phyloP scores from a whole-genome alignment of 2,329 filamentous ascomycete species.

The Lecanosticta acicola region DNA sequence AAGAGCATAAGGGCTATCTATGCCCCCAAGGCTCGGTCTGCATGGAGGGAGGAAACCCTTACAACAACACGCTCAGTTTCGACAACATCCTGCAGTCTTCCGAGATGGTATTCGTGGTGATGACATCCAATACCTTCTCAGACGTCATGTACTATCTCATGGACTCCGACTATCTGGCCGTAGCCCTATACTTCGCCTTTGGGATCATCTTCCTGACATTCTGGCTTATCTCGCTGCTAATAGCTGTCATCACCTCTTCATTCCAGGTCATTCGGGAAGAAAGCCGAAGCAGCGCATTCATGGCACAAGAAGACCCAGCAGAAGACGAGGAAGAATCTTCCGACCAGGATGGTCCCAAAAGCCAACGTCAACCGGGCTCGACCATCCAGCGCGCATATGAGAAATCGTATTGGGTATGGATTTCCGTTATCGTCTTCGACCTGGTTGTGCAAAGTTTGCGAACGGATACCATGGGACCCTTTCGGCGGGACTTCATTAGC shows the following conservation, averaged over 20 bases:
- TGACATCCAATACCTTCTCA: conserved; percentile 96
- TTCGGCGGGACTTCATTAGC: conserved; percentile 60
- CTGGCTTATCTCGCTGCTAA: conserved; percentile 90
- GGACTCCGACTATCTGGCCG: conserved; percentile 81
- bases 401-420: conserved; percentile 71
- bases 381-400: conserved; percentile 66
- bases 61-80: conserved; percentile 81
- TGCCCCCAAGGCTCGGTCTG: conserved; percentile 82
- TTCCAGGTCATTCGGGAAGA: conserved; percentile 98
- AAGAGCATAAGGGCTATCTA: conserved; percentile 71
- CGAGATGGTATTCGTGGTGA: conserved; percentile 93
- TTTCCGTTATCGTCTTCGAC: conserved; percentile 71
- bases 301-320: conserved; percentile 56
- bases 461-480: conserved; percentile 66
- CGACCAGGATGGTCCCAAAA: not conserved
- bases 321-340: conserved; percentile 17
- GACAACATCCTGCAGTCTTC: conserved; percentile 90
- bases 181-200: conserved; percentile 68
- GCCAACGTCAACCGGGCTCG: conserved; percentile 32
- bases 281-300: conserved; percentile 89
- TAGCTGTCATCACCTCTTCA: conserved; percentile 96
- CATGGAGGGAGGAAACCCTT: conserved; percentile 71
- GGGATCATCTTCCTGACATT: conserved; percentile 87
- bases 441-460: conserved; percentile 73
- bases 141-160: conserved; percentile 92